Evolutionary conservation across 352 stramenopile genomes (phyloP), one percentile per base, ranked within the genome.

Genomic region (Thalassiosira delicatula): DNA sequence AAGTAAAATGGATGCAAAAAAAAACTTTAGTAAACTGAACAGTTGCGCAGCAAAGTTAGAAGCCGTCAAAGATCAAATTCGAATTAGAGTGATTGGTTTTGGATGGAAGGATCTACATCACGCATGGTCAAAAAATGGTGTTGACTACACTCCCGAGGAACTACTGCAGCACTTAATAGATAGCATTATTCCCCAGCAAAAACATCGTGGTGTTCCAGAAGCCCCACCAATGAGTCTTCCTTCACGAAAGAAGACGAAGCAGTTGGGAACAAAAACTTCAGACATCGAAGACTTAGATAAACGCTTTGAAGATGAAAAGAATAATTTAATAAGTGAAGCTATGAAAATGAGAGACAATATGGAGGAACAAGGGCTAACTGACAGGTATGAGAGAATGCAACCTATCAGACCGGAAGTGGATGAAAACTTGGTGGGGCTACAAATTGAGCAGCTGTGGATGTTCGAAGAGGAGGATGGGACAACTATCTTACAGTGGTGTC

Each of bases 21-120:
- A 42, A 2, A 27, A 65, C 12, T 61, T 63, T 11, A n/a, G 2
- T 17, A 61, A 79, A 37, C 23, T 83, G 2, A 59, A 1, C 21
- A 83, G 54, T 30, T 51, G 59, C 19, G n/a, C 62, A 12, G 25
- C 23, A 30, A 61, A 73, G 30, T 17, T 66, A 3, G n/a, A 37
- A 14, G 71, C 14, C 17, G 7, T 80, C 9, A 84, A 66, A 37
- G 59, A 62, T 21, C 49, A 70, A 53, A 79, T 78, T 57, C 49
- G 4, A 37, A 70, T 79, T 8, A 12, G 53, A 21, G 25, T 21
- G 11, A 60, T 68, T 46, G 69, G 68, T 32, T 59, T 84, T 69
- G 76, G 76, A 27, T 84, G 76, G 76, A 11, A 79, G 32, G 67
- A 76, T 65, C 1, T 68, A 32, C 25, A 59, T 21, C 49, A 27